These are phyloP conservation scores for Poronia punctata DNA, from an alignment of 495 filamentous ascomycete species.

Conservation along the genomic window DNA sequence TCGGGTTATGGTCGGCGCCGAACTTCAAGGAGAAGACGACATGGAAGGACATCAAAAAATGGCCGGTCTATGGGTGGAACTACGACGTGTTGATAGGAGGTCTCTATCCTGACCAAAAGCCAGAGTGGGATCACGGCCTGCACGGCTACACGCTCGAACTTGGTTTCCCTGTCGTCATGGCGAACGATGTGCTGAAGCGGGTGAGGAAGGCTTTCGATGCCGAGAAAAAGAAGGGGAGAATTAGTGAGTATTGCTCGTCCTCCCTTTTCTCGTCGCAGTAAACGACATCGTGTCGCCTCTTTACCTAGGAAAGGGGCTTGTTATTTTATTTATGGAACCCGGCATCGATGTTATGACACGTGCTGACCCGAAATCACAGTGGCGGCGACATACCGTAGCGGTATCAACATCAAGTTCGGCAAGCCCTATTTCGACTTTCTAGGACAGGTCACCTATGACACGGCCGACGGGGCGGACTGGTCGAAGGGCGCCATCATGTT, in stretches of 20 bases:
- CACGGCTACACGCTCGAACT: conserved; percentile 42
- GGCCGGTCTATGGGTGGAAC: conserved; percentile 47
- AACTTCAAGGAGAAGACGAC: conserved; percentile 47
- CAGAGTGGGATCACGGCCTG: conserved; percentile 43
- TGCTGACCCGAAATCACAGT: conserved; percentile 19
- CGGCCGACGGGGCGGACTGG: conserved; percentile 38
- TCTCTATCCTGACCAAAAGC: conserved; percentile 39
- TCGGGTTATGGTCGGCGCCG: conserved; percentile 36
- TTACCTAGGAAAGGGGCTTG: too few relatives aligned
- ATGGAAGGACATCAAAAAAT: conserved; percentile 28
- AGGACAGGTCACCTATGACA: conserved; percentile 43
- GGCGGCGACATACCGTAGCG: conserved; percentile 43
- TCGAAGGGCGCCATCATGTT: conserved; percentile 46
- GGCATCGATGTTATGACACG: background rate
- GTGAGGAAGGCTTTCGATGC: conserved; percentile 40
- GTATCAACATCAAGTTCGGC: conserved; percentile 49
- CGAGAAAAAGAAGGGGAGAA: conserved; percentile 30
- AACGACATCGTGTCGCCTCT: too few relatives aligned
- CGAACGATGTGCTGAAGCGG: conserved; percentile 42
- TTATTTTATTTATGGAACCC: background rate
- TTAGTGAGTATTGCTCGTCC: conserved; percentile 9
- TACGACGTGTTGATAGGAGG: conserved; percentile 46
- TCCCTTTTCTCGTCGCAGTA: background rate
- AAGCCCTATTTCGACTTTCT: conserved; percentile 41
- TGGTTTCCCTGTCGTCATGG: conserved; percentile 40